Evolutionary conservation across 140 eudicot species (phyloP).

Genomic region (Bidens hawaiensis): DNA sequence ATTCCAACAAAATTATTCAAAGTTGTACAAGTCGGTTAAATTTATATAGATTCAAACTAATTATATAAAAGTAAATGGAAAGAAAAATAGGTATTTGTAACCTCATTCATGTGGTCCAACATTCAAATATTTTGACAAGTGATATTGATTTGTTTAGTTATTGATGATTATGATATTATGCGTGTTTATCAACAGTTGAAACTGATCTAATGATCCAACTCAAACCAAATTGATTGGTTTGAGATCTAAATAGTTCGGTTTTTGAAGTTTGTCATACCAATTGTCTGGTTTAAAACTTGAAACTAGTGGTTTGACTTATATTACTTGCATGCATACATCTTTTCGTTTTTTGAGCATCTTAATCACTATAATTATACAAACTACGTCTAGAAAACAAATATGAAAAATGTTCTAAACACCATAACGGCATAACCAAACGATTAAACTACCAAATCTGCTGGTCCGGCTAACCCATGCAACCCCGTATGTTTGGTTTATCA

Average conservation of each 20-base stretch:
- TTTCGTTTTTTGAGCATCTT: no score
- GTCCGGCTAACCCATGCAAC: no score
- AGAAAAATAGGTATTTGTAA: background rate
- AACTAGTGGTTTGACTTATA: no score
- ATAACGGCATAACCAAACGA: no score
- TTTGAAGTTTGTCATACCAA: no score
- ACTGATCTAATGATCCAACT: background rate
- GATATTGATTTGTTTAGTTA: background rate
- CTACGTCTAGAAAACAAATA: no score
- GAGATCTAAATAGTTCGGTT: no score
- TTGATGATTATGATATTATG: no score
- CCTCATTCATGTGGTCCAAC: background rate
- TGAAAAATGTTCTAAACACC: no score
- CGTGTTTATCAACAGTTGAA: background rate
- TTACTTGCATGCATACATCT: no score
- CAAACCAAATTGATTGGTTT: background rate
- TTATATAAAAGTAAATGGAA: background rate
- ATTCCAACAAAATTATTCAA: slow-evolving; percentile 3
- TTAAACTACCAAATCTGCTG: no score
- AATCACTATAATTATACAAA: no score
- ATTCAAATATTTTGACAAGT: background rate
- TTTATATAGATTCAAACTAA: background rate
- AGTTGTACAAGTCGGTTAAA: slow-evolving; percentile 1
- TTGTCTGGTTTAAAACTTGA: background rate
- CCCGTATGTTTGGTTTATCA: background rate